Conservation (phyloP, 371 early-diverging fungal genomes). For the Nosema muscidifuracis region DNA sequence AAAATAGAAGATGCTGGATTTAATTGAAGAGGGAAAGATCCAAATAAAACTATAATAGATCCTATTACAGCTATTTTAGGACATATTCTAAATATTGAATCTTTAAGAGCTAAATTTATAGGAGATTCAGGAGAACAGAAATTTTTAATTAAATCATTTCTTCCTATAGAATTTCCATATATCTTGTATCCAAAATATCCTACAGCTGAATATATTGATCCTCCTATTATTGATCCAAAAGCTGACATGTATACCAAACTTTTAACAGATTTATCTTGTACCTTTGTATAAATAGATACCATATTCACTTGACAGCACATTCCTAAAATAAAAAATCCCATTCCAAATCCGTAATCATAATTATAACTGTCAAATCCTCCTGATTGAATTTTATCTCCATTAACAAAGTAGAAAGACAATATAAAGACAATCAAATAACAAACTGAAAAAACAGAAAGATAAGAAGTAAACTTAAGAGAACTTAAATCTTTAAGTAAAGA, state of each 20-base stretch:
- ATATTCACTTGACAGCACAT: constrained; percentile 60
- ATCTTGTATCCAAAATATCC: constrained; percentile 50
- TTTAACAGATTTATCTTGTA: constrained; percentile 30
- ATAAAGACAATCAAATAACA: constrained; percentile 24
- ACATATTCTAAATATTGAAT: neutral
- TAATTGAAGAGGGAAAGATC: constrained; percentile 28
- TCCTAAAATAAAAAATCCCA: constrained; percentile 44
- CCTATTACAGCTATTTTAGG: constrained; percentile 16
- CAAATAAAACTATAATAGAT: constrained; percentile 29
- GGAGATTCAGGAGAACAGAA: neutral
- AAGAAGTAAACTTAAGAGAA: constrained; percentile 19
- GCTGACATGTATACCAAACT: constrained; percentile 34
- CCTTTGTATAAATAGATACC: constrained; percentile 46
- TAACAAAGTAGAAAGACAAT: constrained; percentile 8
- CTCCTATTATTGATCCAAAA: constrained; percentile 21
- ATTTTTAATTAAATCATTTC: constrained; percentile 15
- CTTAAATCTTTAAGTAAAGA: constrained; percentile 23
- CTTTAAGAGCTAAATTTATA: constrained; percentile 7
- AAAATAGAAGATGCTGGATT: constrained; percentile 16
- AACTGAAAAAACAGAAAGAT: constrained; percentile 30
- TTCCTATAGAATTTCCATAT: constrained; percentile 7
- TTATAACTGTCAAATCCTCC: neutral
- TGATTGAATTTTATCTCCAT: neutral
- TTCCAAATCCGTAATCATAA: constrained; percentile 1
- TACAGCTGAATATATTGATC: constrained; percentile 45